phyloP scores from a whole-genome alignment of 2,329 filamentous ascomycete species.

The Botrytis pseudocinerea region DNA sequence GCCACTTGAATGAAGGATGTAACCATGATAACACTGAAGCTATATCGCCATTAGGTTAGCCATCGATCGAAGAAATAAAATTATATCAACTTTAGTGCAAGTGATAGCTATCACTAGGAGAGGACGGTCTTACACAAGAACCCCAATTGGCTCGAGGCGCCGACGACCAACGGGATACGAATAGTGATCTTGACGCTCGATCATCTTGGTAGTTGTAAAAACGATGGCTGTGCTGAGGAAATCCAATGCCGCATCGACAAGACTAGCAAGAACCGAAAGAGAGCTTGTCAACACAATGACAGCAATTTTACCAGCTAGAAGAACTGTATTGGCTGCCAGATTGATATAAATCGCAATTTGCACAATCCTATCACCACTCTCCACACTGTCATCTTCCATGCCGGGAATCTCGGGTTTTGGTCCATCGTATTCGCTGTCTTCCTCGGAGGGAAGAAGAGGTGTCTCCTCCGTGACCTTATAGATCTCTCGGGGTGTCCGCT shows the following conservation, averaged over 20 bases:
- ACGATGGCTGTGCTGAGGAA: slow-evolving; percentile 59
- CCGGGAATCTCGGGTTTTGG: slow-evolving; percentile 63
- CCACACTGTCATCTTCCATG: slow-evolving; percentile 71
- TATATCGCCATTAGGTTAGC: slow-evolving; percentile 5
- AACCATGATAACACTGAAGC: slow-evolving; percentile 63
- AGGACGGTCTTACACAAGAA: slow-evolving; percentile 49
- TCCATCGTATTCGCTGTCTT: slow-evolving; percentile 47
- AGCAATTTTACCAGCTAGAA: slow-evolving; percentile 56
- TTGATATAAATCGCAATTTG: slow-evolving; percentile 81
- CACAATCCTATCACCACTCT: slow-evolving; percentile 74
- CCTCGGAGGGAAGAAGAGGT: slow-evolving; percentile 53
- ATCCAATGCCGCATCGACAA: slow-evolving; percentile 62
- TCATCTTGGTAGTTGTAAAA: slow-evolving; percentile 59
- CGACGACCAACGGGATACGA: slow-evolving; percentile 57
- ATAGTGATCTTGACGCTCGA: slow-evolving; percentile 47
- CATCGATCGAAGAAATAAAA: not conserved
- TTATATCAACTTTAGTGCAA: not conserved
- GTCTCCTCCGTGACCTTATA: slow-evolving; percentile 72
- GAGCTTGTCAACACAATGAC: slow-evolving; percentile 58
- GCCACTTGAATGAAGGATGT: slow-evolving; percentile 62
- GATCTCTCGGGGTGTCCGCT: slow-evolving; percentile 81
- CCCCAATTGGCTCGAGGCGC: slow-evolving; percentile 61
- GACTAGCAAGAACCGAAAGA: slow-evolving; percentile 60
- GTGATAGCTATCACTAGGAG: not conserved
- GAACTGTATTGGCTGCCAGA: slow-evolving; percentile 58